These are phyloP conservation scores for Coemansia sp. DNA, from an alignment of 192 early-diverging fungal genomes.

Conservation along the genomic window DNA sequence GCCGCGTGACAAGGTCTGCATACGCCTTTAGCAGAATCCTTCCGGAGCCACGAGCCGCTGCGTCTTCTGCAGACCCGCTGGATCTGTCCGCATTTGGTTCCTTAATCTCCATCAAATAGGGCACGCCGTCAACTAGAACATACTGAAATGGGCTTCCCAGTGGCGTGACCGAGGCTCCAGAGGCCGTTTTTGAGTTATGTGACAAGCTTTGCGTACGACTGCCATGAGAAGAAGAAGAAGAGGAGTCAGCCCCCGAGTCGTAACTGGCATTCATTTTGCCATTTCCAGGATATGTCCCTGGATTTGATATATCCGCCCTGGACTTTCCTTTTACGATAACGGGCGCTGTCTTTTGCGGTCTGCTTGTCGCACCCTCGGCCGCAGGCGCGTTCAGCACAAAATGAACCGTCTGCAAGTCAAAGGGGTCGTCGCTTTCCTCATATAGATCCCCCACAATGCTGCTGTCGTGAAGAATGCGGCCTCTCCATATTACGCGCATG, in stretches of 20 bases:
- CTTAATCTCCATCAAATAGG: slow-evolving; percentile 30
- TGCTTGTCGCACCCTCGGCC: not conserved
- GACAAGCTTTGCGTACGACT: not conserved
- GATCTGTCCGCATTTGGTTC: not conserved
- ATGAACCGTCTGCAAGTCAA: slow-evolving; percentile 27
- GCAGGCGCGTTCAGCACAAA: slow-evolving; percentile 30
- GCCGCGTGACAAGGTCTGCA: slow-evolving; percentile 1
- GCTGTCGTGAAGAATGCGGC: slow-evolving; percentile 30
- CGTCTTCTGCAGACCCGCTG: not conserved
- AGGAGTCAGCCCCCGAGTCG: slow-evolving; percentile 6
- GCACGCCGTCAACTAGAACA: slow-evolving; percentile 43
- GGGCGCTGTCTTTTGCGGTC: not conserved
- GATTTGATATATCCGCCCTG: not conserved
- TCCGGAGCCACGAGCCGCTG: not conserved
- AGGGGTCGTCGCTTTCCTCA: not conserved
- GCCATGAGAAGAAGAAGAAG: not conserved
- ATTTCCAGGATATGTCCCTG: not conserved
- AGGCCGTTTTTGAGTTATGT: not conserved
- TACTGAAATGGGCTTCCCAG: slow-evolving; percentile 48
- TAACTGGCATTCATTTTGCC: not conserved
- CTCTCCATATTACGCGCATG: slow-evolving; percentile 53
- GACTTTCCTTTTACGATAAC: not conserved
- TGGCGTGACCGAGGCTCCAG: slow-evolving; percentile 14
- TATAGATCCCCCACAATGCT: slow-evolving; percentile 12
- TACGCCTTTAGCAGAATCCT: slow-evolving; percentile 6